Percentiles rank a stretch among this genome's conserved stretches.
phyloP scores from a whole-genome alignment of 768 basidiomycete genomes.

The Fomitopsis pulvina region DNA sequence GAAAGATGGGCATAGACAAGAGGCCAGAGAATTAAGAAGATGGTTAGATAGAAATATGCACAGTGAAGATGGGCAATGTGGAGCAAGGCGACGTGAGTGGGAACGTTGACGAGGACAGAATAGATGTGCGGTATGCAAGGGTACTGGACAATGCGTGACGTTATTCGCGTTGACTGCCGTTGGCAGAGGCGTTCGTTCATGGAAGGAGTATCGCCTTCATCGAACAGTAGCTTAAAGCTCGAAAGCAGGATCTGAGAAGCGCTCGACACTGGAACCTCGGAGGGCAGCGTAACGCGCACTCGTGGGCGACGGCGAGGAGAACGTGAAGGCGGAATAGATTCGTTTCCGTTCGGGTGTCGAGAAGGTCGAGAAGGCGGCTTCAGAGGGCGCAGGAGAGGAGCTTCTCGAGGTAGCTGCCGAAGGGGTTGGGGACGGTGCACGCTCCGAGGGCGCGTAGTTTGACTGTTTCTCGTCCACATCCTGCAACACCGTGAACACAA shows the following conservation, averaged over 20 bases:
- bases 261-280: conserved; percentile 16
- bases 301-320: conserved; percentile 64
- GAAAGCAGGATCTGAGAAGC: not conserved
- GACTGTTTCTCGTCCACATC: not conserved
- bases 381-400: conserved; percentile 19
- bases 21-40: not conserved
- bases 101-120: not conserved
- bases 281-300: conserved; percentile 41
- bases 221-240: not conserved
- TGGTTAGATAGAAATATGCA: not conserved
- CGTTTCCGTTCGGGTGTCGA: conserved; percentile 70
- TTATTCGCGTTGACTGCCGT: too few relatives aligned
- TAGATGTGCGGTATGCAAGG: too few relatives aligned
- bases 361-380: conserved; percentile 30
- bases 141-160: too few relatives aligned
- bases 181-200: too few relatives aligned
- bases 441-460: conserved; percentile 1
- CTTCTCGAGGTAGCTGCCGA: conserved; percentile 20
- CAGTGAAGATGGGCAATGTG: not conserved
- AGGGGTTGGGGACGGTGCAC: conserved; percentile 7
- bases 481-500: too few relatives aligned
- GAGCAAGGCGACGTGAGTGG: not conserved
- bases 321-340: conserved; percentile 72
- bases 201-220: not conserved
- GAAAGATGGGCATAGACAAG: not conserved